Evolutionary conservation across 257 asterid species (phyloP), one percentile per base, ranked within the genome.

Genomic region (Jacaranda mimosifolia): DNA sequence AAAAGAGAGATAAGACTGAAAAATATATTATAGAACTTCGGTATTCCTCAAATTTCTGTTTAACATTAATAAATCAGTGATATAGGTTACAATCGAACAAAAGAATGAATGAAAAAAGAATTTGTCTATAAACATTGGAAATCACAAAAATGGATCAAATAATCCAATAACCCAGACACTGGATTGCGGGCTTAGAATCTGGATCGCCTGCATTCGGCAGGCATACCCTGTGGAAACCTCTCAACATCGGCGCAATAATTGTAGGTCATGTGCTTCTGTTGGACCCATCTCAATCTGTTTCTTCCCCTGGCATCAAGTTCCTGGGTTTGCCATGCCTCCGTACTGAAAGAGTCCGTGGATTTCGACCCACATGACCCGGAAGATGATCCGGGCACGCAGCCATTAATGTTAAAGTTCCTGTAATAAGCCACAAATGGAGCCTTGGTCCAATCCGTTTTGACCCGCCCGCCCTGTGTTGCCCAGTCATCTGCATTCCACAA

Each of bases 241-340:
- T 42, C 40, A 21, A 12, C 12, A 77, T 87, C 91, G 52, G 66
- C 21, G 18, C 91, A 87, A 45, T 87, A 87, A 46, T 84, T 82
- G 65, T 87, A 84, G 39, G 80, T 38, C 84, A 84, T 78, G 13
- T 75, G 79, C 35, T 63, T 84, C 56, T 81, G 79, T 39, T 84
- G 85, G 4, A 87, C 85, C 91, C 91, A 87, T 73, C 83, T 65
- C 40, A 87, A 55, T 46, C 85, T 77, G 56, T 80, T 87, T 57
- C 82, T 73, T 9, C 79, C 88, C 43, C 49, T 80, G 26, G 73
- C 75, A 46, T 84, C 88, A n/a, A 87, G 82, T 42, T 63, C 88
- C 35, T 84, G 88, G 2, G 81, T 80, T 49, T 79, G 77, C 90
- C 88, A 86, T 4, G 77, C 65, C 42, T 57, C 60, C 15, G 57